Conservation (phyloP, 176 grass and related monocot species). For the Phyllostachys edulis region DNA sequence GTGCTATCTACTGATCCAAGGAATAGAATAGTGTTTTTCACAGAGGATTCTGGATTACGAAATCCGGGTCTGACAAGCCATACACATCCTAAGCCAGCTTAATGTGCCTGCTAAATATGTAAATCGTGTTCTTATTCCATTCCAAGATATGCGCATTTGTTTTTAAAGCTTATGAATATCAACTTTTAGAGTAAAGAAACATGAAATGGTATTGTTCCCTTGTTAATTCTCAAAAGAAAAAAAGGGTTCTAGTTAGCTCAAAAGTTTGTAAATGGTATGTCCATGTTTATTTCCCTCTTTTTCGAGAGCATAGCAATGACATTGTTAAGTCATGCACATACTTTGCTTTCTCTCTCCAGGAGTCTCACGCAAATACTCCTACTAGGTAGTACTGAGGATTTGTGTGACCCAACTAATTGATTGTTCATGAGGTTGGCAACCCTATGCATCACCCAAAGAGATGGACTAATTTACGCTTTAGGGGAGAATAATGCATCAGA, state of each 20-base stretch:
- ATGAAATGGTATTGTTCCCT: background rate
- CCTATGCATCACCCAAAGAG: background rate
- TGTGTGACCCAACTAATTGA: conserved; percentile 47
- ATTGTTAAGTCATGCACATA: conserved; percentile 9
- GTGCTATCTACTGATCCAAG: too few relatives aligned
- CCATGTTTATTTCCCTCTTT: background rate
- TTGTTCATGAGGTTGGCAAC: conserved; percentile 29
- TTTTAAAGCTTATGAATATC: background rate
- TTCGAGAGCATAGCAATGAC: too few relatives aligned
- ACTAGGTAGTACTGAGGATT: background rate
- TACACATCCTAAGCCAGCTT: too few relatives aligned
- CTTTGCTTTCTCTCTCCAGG: background rate
- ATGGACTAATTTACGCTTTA: background rate
- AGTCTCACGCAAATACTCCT: conserved; percentile 8
- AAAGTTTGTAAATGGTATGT: background rate
- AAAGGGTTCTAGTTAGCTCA: background rate
- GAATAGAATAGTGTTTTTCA: too few relatives aligned
- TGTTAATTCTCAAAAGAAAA: background rate
- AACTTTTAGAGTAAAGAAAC: background rate
- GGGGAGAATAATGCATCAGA: background rate
- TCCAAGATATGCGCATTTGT: too few relatives aligned
- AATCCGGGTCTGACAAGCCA: too few relatives aligned
- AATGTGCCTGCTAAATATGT: too few relatives aligned
- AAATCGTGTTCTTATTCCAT: too few relatives aligned
- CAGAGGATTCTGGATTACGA: too few relatives aligned